Percentiles rank a stretch among this genome's conserved stretches.
These are phyloP conservation scores for Amanita subjunquillea DNA, from an alignment of 768 basidiomycete species.

Conservation along the genomic window DNA sequence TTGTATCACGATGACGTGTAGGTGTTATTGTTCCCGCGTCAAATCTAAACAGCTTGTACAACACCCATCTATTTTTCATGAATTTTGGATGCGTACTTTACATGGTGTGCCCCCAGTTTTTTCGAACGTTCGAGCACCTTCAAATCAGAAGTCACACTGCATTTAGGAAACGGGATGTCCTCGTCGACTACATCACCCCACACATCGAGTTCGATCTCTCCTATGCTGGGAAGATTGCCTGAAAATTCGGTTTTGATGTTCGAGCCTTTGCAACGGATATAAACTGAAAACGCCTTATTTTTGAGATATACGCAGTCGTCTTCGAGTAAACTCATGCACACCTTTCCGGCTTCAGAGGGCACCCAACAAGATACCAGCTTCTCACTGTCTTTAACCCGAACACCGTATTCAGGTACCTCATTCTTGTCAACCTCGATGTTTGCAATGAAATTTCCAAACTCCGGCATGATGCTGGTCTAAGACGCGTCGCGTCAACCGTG, in stretches of 20 bases:
- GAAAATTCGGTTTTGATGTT: background rate
- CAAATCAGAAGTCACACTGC: background rate
- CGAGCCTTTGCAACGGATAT: background rate
- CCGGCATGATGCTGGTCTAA: background rate
- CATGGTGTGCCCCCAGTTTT: constrained; percentile 13
- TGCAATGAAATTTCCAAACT: background rate
- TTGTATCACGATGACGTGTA: background rate
- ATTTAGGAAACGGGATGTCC: no score
- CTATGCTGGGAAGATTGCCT: constrained; percentile 2
- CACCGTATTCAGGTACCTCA: background rate
- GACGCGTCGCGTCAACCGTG: no score
- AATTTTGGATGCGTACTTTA: constrained; percentile 10
- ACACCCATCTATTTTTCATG: background rate
- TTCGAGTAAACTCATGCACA: background rate
- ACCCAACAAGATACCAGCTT: constrained; percentile 10
- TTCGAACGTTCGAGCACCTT: constrained; percentile 17
- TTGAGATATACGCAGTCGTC: background rate
- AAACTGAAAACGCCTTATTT: constrained; percentile 1
- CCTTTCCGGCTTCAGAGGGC: constrained; percentile 9
- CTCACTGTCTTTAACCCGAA: constrained; percentile 1
- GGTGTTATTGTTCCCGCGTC: background rate
- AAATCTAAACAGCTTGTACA: background rate
- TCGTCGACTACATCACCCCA: background rate
- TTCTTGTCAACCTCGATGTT: background rate
- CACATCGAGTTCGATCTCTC: constrained; percentile 10